Conservation (phyloP, 257 asterid genomes). For the Fraxinus anomala region DNA sequence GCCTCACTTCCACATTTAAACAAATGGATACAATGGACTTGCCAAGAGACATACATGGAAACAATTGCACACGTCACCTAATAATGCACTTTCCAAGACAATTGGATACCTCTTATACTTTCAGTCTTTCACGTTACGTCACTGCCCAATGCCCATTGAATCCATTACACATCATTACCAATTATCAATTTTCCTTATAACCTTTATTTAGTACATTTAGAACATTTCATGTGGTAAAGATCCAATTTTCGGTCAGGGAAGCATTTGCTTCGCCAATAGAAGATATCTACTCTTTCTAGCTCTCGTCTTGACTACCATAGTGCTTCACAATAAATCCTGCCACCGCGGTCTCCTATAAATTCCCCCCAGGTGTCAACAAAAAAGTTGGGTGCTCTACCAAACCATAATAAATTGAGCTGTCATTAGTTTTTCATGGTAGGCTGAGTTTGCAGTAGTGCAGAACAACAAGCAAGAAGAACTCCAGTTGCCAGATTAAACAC, state of each 20-base stretch:
- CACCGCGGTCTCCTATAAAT: not conserved
- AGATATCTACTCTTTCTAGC: not conserved
- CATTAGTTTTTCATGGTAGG: not conserved
- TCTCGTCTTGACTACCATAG: not conserved
- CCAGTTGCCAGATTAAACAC: not conserved
- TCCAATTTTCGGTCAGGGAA: not conserved
- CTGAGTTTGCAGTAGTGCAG: not conserved
- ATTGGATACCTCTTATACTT: not conserved
- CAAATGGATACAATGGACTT: not conserved
- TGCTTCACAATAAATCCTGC: not conserved
- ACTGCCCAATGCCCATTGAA: slow-evolving; percentile 13
- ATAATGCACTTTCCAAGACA: not conserved
- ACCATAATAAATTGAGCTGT: not conserved
- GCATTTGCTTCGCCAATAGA: not conserved
- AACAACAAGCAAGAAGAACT: not conserved
- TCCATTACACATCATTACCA: slow-evolving; percentile 2
- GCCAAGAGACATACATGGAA: not conserved
- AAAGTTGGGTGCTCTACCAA: not conserved
- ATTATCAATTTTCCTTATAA: not conserved
- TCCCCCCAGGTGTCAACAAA: not conserved
- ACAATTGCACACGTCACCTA: not conserved
- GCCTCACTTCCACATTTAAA: not conserved
- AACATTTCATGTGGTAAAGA: slow-evolving; percentile 1
- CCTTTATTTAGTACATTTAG: slow-evolving; percentile 9
- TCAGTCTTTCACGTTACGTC: not conserved